These are phyloP conservation scores for Buxus sempervirens DNA, from an alignment of 164 flowering plant species.

Conservation along the genomic window DNA sequence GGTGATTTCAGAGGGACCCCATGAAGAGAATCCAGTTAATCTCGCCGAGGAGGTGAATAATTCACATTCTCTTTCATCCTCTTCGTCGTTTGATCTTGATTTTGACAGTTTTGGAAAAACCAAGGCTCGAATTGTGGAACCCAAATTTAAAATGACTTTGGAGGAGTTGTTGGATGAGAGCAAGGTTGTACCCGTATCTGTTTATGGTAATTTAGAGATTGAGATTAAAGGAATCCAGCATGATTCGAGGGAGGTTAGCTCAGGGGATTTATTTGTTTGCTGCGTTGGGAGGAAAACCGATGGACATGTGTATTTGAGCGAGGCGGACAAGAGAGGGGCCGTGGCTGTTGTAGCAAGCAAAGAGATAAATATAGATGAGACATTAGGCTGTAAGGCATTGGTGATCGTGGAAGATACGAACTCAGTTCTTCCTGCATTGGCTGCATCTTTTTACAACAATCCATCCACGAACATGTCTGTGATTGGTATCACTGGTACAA, in stretches of 20 bases:
- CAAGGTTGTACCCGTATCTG: constrained; percentile 78
- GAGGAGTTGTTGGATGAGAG: constrained; percentile 98
- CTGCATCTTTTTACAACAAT: constrained; percentile 68
- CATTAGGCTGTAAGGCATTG: constrained; percentile 84
- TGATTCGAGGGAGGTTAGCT: constrained; percentile 74
- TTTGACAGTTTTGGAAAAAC: constrained; percentile 55
- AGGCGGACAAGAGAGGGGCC: constrained; percentile 98
- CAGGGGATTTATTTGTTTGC: constrained; percentile 91
- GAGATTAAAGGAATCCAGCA: constrained; percentile 86
- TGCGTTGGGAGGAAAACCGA: constrained; percentile 77
- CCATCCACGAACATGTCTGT: constrained; percentile 86
- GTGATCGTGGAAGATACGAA: constrained; percentile 90
- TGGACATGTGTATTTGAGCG: constrained; percentile 76
- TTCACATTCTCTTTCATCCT: constrained; percentile 6
- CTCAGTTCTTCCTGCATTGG: constrained; percentile 67
- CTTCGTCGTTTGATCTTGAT: constrained; percentile 63
- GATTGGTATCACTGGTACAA: constrained; percentile 87
- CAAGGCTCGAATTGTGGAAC: constrained; percentile 72
- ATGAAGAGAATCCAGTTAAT: constrained; percentile 22
- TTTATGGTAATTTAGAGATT: constrained; percentile 78
- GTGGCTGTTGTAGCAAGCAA: constrained; percentile 94
- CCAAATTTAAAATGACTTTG: constrained; percentile 74
- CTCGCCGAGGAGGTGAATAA: constrained; percentile 31
- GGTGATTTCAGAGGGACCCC: constrained; percentile 30
- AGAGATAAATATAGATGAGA: constrained; percentile 82